Percentiles rank a stretch among this genome's conserved stretches.
phyloP scores from a whole-genome alignment of 345 rosid genomes.

The Carallia pectinifolia region DNA sequence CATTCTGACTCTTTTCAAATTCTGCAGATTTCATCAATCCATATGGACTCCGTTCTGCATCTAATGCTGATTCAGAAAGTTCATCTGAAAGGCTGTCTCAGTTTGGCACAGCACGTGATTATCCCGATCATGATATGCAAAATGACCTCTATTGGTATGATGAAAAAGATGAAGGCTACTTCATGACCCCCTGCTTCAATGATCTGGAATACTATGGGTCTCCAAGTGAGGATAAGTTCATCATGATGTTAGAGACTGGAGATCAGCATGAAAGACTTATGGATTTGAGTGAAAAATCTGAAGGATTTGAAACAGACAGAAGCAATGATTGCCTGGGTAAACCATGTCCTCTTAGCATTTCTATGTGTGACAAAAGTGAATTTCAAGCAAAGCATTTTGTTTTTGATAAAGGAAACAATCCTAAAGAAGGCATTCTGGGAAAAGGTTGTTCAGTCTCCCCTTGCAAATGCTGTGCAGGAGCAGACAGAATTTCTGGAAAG shows the following conservation, averaged over 20 bases:
- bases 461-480: conserved; percentile 25
- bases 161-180: conserved; percentile 62
- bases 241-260: conserved; percentile 43
- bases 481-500: conserved; percentile 14
- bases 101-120: conserved; percentile 84
- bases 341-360: conserved; percentile 37
- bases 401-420: conserved; percentile 23
- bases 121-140: conserved; percentile 62
- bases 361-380: conserved; percentile 20
- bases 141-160: conserved; percentile 56
- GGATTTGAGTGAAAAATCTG: conserved; percentile 33
- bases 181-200: conserved; percentile 64
- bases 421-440: conserved; percentile 16
- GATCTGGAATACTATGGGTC: conserved; percentile 55
- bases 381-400: conserved; percentile 22
- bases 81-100: conserved; percentile 75
- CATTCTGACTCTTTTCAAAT: not conserved
- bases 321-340: conserved; percentile 52
- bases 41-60: conserved; percentile 66
- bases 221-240: conserved; percentile 78
- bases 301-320: conserved; percentile 42
- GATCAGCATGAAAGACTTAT: conserved; percentile 36
- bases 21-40: conserved; percentile 83
- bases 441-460: conserved; percentile 18
- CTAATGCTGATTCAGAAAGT: conserved; percentile 49